Evolutionary conservation across 2,329 filamentous ascomycete species (phyloP).

Genomic region (Microdochium bolleyi): DNA sequence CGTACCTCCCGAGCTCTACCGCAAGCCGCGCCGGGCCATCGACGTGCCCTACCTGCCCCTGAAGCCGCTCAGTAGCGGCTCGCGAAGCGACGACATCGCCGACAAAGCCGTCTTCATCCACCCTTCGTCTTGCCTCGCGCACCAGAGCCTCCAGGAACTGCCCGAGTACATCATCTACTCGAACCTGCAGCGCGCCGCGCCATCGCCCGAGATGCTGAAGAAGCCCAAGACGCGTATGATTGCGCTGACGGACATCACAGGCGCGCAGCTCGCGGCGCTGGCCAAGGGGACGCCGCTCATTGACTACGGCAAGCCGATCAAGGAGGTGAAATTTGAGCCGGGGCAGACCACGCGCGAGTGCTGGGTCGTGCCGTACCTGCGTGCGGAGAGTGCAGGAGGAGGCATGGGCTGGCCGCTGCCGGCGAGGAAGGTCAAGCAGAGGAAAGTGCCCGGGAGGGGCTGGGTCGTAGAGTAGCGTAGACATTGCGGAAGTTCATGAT

Average conservation of each 20-base stretch:
- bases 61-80: constrained; percentile 51
- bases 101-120: constrained; percentile 79
- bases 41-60: constrained; percentile 89
- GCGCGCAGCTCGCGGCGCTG: constrained; percentile 66
- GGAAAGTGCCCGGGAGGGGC: constrained; percentile 60
- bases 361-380: constrained; percentile 73
- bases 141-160: constrained; percentile 61
- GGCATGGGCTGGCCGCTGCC: constrained; percentile 77
- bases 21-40: constrained; percentile 76
- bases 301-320: constrained; percentile 82
- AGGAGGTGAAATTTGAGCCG: constrained; percentile 56
- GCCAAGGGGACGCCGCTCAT: constrained; percentile 81
- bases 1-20: constrained; percentile 54
- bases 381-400: constrained; percentile 53
- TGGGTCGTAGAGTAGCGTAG: constrained; percentile 58
- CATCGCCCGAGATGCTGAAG: constrained; percentile 42
- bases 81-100: constrained; percentile 27
- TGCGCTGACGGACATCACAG: constrained; percentile 71
- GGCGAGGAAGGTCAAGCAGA: constrained; percentile 77
- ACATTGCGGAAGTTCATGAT: not conserved
- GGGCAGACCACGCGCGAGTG: constrained; percentile 54
- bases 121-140: constrained; percentile 72
- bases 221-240: constrained; percentile 77
- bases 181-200: constrained; percentile 65
- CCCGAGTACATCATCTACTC: constrained; percentile 85